Conservation (phyloP, 192 early-diverging fungal species). For the Umbelopsis sp. region DNA sequence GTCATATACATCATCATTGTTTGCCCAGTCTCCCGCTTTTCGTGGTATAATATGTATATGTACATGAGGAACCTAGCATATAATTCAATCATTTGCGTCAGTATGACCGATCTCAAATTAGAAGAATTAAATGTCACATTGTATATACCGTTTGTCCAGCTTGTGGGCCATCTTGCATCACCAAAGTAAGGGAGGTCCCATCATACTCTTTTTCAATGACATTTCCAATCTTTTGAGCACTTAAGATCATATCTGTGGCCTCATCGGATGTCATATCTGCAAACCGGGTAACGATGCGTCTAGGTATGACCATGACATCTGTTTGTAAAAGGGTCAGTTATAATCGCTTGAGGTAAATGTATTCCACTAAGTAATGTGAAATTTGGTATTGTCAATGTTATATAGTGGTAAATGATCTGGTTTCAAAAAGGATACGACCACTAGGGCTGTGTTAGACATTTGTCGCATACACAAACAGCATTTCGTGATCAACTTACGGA, state of each 20-base stretch:
- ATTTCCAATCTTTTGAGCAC: conserved; percentile 74
- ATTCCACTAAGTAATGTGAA: neutral
- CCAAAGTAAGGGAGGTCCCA: conserved; percentile 75
- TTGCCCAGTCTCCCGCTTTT: conserved; percentile 70
- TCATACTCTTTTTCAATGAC: conserved; percentile 74
- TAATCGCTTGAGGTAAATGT: conserved; percentile 1
- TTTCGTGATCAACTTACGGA: conserved; percentile 52
- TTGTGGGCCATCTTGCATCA: conserved; percentile 52
- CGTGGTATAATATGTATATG: conserved; percentile 94
- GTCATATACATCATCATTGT: conserved; percentile 89
- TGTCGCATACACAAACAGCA: neutral
- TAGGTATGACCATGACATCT: conserved; percentile 84
- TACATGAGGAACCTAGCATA: conserved; percentile 84
- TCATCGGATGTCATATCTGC: conserved; percentile 79
- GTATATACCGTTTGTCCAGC: conserved; percentile 37
- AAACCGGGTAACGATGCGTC: conserved; percentile 71
- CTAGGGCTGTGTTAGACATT: conserved; percentile 8
- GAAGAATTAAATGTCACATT: neutral
- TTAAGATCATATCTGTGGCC: conserved; percentile 78
- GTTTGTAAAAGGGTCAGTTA: conserved; percentile 16
- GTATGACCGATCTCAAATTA: neutral
- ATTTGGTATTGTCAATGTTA: neutral
- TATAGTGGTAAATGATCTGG: no score
- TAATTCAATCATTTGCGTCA: neutral
- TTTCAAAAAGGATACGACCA: conserved; percentile 39